phyloP scores from a whole-genome alignment of 805 yeast species.

The Candida vartiovaarae region DNA sequence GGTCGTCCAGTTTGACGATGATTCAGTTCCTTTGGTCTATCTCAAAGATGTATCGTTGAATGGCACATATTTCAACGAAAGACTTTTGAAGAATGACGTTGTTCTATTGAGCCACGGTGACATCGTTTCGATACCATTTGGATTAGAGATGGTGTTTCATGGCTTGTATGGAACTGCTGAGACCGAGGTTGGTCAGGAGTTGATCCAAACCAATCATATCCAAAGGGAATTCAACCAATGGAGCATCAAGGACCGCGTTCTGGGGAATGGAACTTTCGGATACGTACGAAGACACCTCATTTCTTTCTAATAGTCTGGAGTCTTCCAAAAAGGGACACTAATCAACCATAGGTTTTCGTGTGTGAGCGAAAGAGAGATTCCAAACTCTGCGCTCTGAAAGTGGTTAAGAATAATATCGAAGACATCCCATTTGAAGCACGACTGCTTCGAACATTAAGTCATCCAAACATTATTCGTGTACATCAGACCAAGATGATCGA shows the following conservation, averaged over 20 bases:
- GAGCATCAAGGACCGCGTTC: slow-evolving; percentile 33
- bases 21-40: slow-evolving; percentile 39
- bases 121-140: slow-evolving; percentile 30
- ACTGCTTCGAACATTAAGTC: slow-evolving; percentile 32
- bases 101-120: slow-evolving; percentile 34
- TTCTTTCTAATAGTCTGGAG: background rate
- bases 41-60: slow-evolving; percentile 44
- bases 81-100: slow-evolving; percentile 26
- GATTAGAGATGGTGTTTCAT: slow-evolving; percentile 18
- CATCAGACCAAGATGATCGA: slow-evolving; percentile 27
- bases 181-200: slow-evolving; percentile 6
- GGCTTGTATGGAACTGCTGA: slow-evolving; percentile 14
- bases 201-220: slow-evolving; percentile 19
- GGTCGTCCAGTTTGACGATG: slow-evolving; percentile 43
- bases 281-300: slow-evolving; percentile 27
- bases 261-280: slow-evolving; percentile 58
- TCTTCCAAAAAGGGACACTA: background rate
- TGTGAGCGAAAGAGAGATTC: slow-evolving; percentile 22
- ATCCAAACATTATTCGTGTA: slow-evolving; percentile 44
- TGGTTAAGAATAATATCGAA: slow-evolving; percentile 27
- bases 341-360: slow-evolving; percentile 23
- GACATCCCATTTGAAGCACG: slow-evolving; percentile 35
- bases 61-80: slow-evolving; percentile 40
- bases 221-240: slow-evolving; percentile 28
- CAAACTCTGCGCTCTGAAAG: slow-evolving; percentile 43